These are phyloP conservation scores for Alternaria sp. DNA, from an alignment of 2,329 filamentous ascomycete genomes.

Conservation along the genomic window DNA sequence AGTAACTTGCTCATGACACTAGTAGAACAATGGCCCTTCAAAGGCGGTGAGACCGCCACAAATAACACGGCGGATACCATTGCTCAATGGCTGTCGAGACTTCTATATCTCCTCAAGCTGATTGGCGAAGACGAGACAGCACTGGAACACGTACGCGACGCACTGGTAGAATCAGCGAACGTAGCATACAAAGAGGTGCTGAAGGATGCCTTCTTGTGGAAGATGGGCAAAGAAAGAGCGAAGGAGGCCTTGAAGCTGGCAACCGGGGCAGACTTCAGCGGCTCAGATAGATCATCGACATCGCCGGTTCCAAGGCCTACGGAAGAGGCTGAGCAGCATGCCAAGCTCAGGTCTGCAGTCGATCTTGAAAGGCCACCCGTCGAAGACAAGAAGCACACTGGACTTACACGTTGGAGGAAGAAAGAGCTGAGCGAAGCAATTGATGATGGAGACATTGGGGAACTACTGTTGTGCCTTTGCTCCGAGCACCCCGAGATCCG, in stretches of 20 bases:
- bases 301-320: constrained; percentile 32
- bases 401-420: constrained; percentile 69
- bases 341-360: constrained; percentile 14
- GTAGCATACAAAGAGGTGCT: constrained; percentile 39
- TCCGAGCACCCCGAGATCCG: constrained; percentile 78
- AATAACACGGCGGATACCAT: constrained; percentile 35
- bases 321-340: constrained; percentile 19
- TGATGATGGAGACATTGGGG: constrained; percentile 74
- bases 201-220: constrained; percentile 46
- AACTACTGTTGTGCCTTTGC: constrained; percentile 75
- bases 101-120: constrained; percentile 44
- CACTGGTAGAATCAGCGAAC: constrained; percentile 35
- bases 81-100: constrained; percentile 44
- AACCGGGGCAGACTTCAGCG: constrained; percentile 44
- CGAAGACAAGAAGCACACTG: constrained; percentile 54
- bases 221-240: constrained; percentile 46
- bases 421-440: constrained; percentile 81
- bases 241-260: constrained; percentile 44
- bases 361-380: constrained; percentile 47
- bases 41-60: constrained; percentile 38
- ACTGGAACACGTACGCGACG: constrained; percentile 35
- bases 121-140: constrained; percentile 45
- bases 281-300: constrained; percentile 40
- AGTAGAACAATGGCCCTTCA: constrained; percentile 78
- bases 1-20: constrained; percentile 74